Evolutionary conservation across 2,329 filamentous ascomycete species (phyloP).

Genomic region (Didymella segeticola): DNA sequence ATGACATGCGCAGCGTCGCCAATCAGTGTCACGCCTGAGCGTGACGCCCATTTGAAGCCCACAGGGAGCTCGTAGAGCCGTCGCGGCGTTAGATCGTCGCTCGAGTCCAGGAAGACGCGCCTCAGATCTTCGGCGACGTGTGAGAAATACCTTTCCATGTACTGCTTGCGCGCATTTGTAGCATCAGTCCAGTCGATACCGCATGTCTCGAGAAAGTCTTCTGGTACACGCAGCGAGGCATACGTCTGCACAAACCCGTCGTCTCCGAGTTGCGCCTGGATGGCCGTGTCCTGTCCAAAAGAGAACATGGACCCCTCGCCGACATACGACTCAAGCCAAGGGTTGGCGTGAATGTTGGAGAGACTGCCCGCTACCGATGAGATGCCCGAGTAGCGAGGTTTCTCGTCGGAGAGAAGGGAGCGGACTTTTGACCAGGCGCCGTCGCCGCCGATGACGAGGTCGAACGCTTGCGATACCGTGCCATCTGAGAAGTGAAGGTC

Average conservation of each 20-base stretch:
- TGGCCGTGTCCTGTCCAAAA: constrained; percentile 46
- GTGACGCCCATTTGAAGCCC: constrained; percentile 58
- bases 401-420: constrained; percentile 36
- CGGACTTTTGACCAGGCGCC: constrained; percentile 55
- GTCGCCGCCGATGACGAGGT: constrained; percentile 58
- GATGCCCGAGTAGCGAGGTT: constrained; percentile 58
- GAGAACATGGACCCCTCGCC: constrained; percentile 49
- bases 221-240: constrained; percentile 48
- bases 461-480: constrained; percentile 45
- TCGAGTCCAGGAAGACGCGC: constrained; percentile 29
- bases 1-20: constrained; percentile 68
- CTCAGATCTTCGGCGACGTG: constrained; percentile 46
- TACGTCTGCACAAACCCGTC: constrained; percentile 56
- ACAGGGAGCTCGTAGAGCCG: constrained; percentile 62
- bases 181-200: constrained; percentile 53
- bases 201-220: constrained; percentile 51
- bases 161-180: constrained; percentile 42
- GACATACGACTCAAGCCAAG: constrained; percentile 53
- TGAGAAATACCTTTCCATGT: constrained; percentile 30
- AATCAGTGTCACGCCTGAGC: constrained; percentile 60
- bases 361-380: constrained; percentile 54
- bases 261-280: constrained; percentile 57
- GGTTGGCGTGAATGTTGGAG: constrained; percentile 53
- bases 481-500: constrained; percentile 43
- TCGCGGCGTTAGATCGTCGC: constrained; percentile 24